Percentiles rank a stretch among this genome's conserved stretches.
These are phyloP conservation scores for Naganishia kalamii DNA, from an alignment of 768 basidiomycete genomes.

Conservation along the genomic window DNA sequence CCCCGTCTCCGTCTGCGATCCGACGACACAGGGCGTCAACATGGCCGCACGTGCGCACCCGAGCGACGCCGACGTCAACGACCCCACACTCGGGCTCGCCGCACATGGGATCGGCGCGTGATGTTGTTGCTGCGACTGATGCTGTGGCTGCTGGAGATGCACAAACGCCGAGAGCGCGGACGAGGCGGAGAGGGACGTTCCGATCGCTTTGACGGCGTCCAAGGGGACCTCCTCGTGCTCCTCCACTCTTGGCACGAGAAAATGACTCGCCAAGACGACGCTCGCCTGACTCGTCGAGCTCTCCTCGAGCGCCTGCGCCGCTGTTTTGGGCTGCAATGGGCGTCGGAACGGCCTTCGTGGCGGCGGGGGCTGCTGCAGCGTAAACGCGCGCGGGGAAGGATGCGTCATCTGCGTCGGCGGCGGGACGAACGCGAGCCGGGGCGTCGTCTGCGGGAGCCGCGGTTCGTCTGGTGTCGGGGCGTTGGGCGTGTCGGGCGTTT, in stretches of 20 bases:
- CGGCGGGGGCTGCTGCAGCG: background rate
- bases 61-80: background rate
- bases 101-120: background rate
- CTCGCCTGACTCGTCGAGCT: background rate
- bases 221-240: background rate
- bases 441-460: constrained; percentile 1
- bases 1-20: no score
- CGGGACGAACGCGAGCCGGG: constrained; percentile 4
- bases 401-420: background rate
- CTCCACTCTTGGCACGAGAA: background rate
- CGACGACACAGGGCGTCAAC: background rate
- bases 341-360: background rate
- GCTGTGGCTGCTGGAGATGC: no score
- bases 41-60: background rate
- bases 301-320: background rate
- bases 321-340: background rate
- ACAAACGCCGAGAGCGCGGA: no score
- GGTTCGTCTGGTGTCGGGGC: background rate
- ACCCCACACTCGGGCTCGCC: background rate
- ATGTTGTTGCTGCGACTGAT: no score
- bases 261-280: background rate
- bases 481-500: background rate
- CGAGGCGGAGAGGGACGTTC: background rate
- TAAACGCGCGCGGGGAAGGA: background rate
- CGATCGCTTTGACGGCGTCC: background rate